Evolutionary conservation across 352 stramenopile genomes (phyloP).

Genomic region (Globisporangium apiculatum): DNA sequence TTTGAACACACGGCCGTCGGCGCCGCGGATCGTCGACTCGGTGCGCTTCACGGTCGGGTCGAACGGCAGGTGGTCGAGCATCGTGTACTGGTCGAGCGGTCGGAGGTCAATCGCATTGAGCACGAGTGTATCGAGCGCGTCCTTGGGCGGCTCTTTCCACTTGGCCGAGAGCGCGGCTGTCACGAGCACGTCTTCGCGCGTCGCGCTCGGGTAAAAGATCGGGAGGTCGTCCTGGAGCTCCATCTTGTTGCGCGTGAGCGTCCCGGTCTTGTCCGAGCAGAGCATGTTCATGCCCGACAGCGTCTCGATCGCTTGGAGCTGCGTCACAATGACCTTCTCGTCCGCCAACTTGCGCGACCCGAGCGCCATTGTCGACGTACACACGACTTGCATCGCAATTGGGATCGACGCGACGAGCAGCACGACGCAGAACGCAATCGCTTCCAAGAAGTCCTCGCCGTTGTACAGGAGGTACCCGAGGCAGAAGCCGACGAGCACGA

Average conservation of each 20-base stretch:
- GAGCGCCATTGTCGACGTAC: constrained; percentile 90
- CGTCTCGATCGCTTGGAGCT: constrained; percentile 89
- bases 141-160: constrained; percentile 90
- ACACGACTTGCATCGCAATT: constrained; percentile 92
- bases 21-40: constrained; percentile 84
- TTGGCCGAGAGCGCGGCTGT: constrained; percentile 91
- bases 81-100: constrained; percentile 77
- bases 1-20: constrained; percentile 85
- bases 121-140: constrained; percentile 92
- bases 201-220: constrained; percentile 75
- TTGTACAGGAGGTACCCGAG: constrained; percentile 84
- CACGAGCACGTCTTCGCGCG: constrained; percentile 84
- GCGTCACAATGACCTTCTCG: constrained; percentile 90
- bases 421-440: constrained; percentile 86
- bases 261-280: constrained; percentile 96
- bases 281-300: constrained; percentile 92
- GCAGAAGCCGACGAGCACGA: constrained; percentile 84
- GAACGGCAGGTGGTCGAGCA: constrained; percentile 80
- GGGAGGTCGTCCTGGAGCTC: constrained; percentile 89
- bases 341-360: constrained; percentile 86
- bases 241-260: constrained; percentile 94
- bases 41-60: constrained; percentile 88
- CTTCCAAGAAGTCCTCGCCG: constrained; percentile 64
- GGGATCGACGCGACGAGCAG: constrained; percentile 91
- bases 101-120: constrained; percentile 82